Base-by-base conservation (phyloP, 2,329 filamentous ascomycete genomes). In the Paraconiothyrium brasiliense region DNA sequence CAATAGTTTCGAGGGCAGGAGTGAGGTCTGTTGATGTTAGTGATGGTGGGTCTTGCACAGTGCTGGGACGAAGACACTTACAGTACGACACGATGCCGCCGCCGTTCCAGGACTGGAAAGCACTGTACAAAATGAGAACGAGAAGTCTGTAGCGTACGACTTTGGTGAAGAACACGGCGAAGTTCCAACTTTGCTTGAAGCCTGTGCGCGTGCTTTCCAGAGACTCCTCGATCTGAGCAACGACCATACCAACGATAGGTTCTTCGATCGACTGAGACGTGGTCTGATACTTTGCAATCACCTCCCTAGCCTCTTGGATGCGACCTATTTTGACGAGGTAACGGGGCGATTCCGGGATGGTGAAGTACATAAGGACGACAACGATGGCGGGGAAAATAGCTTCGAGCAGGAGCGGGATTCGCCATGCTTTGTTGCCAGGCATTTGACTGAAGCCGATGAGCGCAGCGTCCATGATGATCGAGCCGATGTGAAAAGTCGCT, bases 31-130 rank as follows among this genome's bases (percentile, higher is more conserved):
- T 52, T n/a, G 47, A 35, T 16, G 60, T 58, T 9, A 43, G 44
- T 47, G 11, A 35, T 20, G 22, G 1, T 22, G 3, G 3, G 20
- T 35, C 16, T 20, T 34, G n/a, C 16, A 30, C 20, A 14, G 14
- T 20, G 20, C 1, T 14, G 4, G 37, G 30, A 52, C 4, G 8
- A 30, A 16, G 7, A 22, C 20, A 49, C 37, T 48, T 50, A 46
- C 39, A 58, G 48, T 58, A 35, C 3, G 76, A 78, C 59, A 83
- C 81, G 61, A 83, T 81, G n/a, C 80, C 78, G 43, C 81, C 80
- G 10, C 81, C 81, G 52, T 81, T 82, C 81, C 82, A 83, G 57
- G 81, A 79, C 63, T 83, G 81, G 67, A 83, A 83, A 50, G 81
- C 59, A 1, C 80, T 83, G 66, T 84, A 84, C 9, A 84, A 68